Evolutionary conservation across 73 alveolate species (phyloP).

Genomic region (Paramecium octaurelia): DNA sequence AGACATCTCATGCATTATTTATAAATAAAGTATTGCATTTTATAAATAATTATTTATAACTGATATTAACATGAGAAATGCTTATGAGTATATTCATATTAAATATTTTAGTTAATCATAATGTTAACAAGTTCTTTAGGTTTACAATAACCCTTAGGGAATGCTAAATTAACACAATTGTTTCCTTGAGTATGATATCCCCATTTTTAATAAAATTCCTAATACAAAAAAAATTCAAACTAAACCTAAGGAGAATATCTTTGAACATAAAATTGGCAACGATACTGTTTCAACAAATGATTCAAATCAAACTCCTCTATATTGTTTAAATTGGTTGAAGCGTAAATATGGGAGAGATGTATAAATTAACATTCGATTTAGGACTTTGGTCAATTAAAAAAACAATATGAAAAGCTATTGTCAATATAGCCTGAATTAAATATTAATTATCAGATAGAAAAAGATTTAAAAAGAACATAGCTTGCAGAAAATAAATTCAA

Average conservation of each 20-base stretch:
- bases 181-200: background rate
- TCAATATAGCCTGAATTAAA: background rate
- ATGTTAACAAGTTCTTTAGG: background rate
- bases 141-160: background rate
- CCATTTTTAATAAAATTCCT: background rate
- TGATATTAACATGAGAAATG: background rate
- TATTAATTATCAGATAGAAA: background rate
- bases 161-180: background rate
- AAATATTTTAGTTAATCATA: background rate
- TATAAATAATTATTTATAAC: background rate
- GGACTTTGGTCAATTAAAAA: background rate
- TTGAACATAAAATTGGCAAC: background rate
- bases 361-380: background rate
- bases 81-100: background rate
- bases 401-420: background rate
- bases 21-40: too few relatives aligned
- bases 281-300: background rate
- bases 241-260: conserved; percentile 18
- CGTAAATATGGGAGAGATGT: background rate
- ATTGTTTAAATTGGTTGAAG: background rate
- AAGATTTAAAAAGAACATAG: background rate
- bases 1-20: too few relatives aligned
- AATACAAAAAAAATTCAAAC: background rate
- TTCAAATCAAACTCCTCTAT: background rate
- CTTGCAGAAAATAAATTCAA: background rate